Evolutionary conservation across 352 stramenopile species (phyloP), one percentile per base, ranked within the genome.

Genomic region (Pythium sukuiense): DNA sequence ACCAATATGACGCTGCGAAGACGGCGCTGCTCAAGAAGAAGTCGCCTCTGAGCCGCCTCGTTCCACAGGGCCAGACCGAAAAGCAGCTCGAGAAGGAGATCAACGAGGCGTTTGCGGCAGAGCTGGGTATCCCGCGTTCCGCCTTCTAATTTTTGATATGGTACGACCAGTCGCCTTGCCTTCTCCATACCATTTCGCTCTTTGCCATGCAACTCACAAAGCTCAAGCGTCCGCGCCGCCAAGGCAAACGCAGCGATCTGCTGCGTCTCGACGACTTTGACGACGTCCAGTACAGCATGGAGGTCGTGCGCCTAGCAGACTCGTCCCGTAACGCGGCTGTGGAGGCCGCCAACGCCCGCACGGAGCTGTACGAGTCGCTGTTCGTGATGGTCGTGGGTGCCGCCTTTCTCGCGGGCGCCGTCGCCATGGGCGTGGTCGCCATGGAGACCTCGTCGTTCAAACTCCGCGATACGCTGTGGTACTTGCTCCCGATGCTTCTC

Each of bases 81-180:
- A 76, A 76, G 24, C 75, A 88, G n/a, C 61, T 87, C n/a, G 85
- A 93, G 65, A 87, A 81, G 43, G 79, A 89, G 56, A 60, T 90
- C 45, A 93, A 93, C 43, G 66, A 79, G 30, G 79, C 74, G 18
- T 87, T 93, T 56, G 79, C 76, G 9, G 58, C 82, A 61, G 77
- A 92, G 61, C 76, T 89, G 76, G 81, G 71, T 4, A 79, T 92
- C 52, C 72, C 69, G 12, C 79, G 81, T 37, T 75, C 52, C 63
- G 72, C 16, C 80, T 82, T 50, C 85, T 62, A 76, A 26, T 4
- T 14, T 18, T 5, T 11, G 27, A 29, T 30, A 11, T 18, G 9
- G 30, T 26, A 14, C 30, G 41, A 63, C 26, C 13, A 54, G 57
- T 63, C 57, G 43, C 41, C 20, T 24, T 24, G 20, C 20, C 20